Percentiles rank a stretch among this genome's conserved stretches.
These are phyloP conservation scores for Sicyos baderoa DNA, from an alignment of 306 rosid species.

Conservation along the genomic window DNA sequence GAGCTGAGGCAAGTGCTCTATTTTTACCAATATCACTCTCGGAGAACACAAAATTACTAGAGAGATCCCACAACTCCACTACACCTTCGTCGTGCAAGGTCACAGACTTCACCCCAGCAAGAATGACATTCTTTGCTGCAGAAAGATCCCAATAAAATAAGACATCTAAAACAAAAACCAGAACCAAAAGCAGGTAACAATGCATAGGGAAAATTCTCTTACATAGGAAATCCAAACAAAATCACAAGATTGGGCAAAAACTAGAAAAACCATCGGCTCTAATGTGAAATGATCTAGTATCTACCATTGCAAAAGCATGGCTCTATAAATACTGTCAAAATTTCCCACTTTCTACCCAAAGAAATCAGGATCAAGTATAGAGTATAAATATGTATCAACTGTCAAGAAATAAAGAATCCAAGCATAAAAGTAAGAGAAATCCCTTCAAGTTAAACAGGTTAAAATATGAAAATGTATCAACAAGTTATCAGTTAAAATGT, in stretches of 20 bases:
- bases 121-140: conserved; percentile 92
- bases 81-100: conserved; percentile 76
- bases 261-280: neutral
- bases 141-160: conserved; percentile 6
- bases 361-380: neutral
- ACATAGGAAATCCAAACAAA: neutral
- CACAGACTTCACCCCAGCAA: conserved; percentile 88
- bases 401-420: neutral
- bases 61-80: conserved; percentile 77
- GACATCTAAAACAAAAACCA: conserved; percentile 15
- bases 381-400: neutral
- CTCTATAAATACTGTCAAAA: neutral
- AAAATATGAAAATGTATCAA: neutral
- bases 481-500: too few relatives aligned
- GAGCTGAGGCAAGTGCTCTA: conserved; percentile 67
- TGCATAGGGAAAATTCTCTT: neutral
- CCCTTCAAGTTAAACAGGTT: too few relatives aligned
- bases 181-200: neutral
- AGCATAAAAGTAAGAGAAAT: too few relatives aligned
- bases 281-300: neutral
- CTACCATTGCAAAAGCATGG: neutral
- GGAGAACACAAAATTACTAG: conserved; percentile 59
- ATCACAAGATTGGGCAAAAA: neutral
- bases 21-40: conserved; percentile 67
- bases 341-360: neutral